Percentiles rank a stretch among this genome's conserved stretches.
Evolutionary conservation across 345 rosid genomes (phyloP).

Genomic region (Gossypium raimondii): DNA sequence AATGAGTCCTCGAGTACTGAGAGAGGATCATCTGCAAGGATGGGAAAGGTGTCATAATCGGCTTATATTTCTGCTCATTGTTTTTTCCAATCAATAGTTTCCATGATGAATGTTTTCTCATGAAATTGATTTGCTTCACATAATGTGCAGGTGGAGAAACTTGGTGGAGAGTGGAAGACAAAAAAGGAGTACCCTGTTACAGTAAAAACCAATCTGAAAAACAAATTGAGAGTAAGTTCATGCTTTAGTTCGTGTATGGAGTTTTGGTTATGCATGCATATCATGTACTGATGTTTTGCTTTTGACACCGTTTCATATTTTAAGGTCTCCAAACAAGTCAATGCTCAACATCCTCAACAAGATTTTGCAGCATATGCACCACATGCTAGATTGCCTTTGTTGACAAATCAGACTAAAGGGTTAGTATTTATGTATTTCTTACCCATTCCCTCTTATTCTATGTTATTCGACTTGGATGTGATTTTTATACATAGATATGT

Average conservation of each 20-base stretch:
- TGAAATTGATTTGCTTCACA: neutral
- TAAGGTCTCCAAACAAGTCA: conserved; percentile 48
- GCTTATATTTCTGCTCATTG: neutral
- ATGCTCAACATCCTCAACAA: conserved; percentile 35
- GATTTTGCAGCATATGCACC: conserved; percentile 40
- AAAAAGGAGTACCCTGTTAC: conserved; percentile 28
- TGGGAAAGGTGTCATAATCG: conserved; percentile 36
- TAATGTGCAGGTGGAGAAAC: conserved; percentile 43
- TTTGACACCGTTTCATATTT: conserved; percentile 20
- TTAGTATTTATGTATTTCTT: conserved; percentile 28
- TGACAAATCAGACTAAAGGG: conserved; percentile 44
- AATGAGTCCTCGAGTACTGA: conserved; percentile 37
- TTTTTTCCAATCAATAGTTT: neutral
- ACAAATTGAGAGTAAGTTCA: conserved; percentile 48
- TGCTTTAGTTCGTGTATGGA: neutral
- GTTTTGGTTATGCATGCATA: neutral
- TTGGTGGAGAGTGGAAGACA: conserved; percentile 34
- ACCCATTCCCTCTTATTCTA: neutral
- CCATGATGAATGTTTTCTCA: neutral
- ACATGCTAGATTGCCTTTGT: conserved; percentile 27
- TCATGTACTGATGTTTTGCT: neutral
- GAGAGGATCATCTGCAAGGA: conserved; percentile 38
- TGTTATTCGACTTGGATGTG: neutral
- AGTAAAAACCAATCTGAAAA: conserved; percentile 26
- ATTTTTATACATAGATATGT: neutral